Conservation (phyloP, 2,329 filamentous ascomycete genomes). For the Talaromyces rugulosus region DNA sequence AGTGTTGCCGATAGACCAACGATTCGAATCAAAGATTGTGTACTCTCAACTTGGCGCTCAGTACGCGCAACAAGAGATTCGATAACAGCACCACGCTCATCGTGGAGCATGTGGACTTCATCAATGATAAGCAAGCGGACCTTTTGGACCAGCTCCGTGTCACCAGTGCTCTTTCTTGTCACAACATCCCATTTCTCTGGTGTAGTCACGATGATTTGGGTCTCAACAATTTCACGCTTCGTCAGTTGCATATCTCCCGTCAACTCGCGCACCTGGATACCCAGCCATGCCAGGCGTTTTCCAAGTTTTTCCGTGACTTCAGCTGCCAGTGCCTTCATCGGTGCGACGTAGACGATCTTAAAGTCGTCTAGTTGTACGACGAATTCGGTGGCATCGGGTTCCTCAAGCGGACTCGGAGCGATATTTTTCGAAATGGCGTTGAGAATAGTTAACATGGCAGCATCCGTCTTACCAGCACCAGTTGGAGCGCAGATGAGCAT, state of each 20-base stretch:
- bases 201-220: conserved; percentile 97
- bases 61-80: conserved; percentile 95
- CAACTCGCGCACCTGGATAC: conserved; percentile 84
- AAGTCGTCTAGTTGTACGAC: conserved; percentile 81
- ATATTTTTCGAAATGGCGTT: conserved; percentile 86
- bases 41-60: conserved; percentile 94
- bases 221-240: conserved; percentile 91
- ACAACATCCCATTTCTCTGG: conserved; percentile 99
- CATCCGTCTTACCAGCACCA: conserved; percentile 97
- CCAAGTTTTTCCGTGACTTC: conserved; percentile 94
- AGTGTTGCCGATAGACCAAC: conserved; percentile 92
- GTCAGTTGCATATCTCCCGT: conserved; percentile 99
- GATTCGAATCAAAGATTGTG: conserved; percentile 93
- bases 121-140: conserved; percentile 95
- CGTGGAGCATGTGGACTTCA: conserved; percentile 98
- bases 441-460: conserved; percentile 92
- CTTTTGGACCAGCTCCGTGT: conserved; percentile 96
- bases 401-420: conserved; percentile 71
- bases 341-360: conserved; percentile 97
- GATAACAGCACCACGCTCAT: conserved; percentile 91
- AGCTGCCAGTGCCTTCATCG: conserved; percentile 96
- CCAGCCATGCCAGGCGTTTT: conserved; percentile 88
- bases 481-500: conserved; percentile 98
- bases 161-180: conserved; percentile 92
- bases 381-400: conserved; percentile 71